phyloP scores from a whole-genome alignment of 768 basidiomycete species.

The Boletellus sp. region DNA sequence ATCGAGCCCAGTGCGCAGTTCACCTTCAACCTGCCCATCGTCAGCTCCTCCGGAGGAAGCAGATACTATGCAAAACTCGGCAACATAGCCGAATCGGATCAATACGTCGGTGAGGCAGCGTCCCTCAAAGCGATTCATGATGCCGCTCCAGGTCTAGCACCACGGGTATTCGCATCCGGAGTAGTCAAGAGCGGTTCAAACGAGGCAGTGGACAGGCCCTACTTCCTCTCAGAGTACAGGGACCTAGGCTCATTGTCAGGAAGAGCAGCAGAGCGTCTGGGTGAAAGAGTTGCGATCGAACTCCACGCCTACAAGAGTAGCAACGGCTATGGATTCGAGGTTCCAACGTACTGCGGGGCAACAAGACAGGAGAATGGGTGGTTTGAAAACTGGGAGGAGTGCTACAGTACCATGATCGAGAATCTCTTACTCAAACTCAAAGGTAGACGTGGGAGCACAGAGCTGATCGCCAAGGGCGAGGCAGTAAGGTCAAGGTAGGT shows the following conservation, averaged over 20 bases:
- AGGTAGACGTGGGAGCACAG: slow-evolving; percentile 38
- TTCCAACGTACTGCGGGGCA: slow-evolving; percentile 75
- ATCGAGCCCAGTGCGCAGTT: slow-evolving; percentile 54
- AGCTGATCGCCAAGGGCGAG: slow-evolving; percentile 51
- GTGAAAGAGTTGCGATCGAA: slow-evolving; percentile 60
- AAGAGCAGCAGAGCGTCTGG: slow-evolving; percentile 48
- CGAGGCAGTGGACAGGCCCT: slow-evolving; percentile 42
- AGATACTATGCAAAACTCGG: slow-evolving; percentile 66
- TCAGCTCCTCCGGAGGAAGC: slow-evolving; percentile 55
- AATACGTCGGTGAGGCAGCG: slow-evolving; percentile 65
- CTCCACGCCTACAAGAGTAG: slow-evolving; percentile 54
- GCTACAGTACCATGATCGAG: slow-evolving; percentile 58
- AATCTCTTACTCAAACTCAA: slow-evolving; percentile 50
- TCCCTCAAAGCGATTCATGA: slow-evolving; percentile 59
- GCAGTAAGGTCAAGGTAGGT: slow-evolving; percentile 47
- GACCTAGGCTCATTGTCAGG: slow-evolving; percentile 47
- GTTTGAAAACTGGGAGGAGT: slow-evolving; percentile 68
- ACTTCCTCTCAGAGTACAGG: slow-evolving; percentile 75
- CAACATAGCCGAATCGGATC: slow-evolving; percentile 48
- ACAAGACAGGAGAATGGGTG: slow-evolving; percentile 72
- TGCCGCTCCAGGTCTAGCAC: slow-evolving; percentile 69
- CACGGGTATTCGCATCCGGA: slow-evolving; percentile 52
- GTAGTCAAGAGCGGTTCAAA: slow-evolving; percentile 26
- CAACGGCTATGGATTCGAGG: slow-evolving; percentile 62
- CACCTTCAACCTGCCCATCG: slow-evolving; percentile 40